Evolutionary conservation across 1,284 basidiomycete genomes (phyloP), one percentile per base, ranked within the genome.

Genomic region (Hemileia vastatrix): DNA sequence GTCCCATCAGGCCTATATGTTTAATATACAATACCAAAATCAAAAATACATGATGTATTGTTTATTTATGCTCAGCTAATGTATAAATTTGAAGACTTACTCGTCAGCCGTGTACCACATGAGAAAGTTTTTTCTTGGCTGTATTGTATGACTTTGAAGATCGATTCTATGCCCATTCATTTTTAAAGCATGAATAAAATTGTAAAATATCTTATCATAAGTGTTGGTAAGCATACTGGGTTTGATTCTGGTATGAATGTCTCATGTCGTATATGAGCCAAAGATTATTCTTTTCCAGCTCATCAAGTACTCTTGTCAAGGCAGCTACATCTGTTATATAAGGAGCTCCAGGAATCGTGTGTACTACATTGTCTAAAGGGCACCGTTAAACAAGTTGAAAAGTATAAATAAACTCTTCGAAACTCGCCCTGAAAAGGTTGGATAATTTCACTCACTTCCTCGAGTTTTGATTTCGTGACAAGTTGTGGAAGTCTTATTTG

Each of bases 181-280:
- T 13, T 43, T 52, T 31, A n/a, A 59, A 59, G 21, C 9, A 54
- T 44, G 3, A 24, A 56, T 33, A 33, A 57, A 49, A 11, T 32
- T 49, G 31, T 43, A 6, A 43, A 8, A n/a, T n/a, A 43, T 43
- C n/a, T 43, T 43, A n/a, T 43, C 6, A 43, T 8, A 43, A 43
- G 6, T 43, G 6, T 6, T 43, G 19, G 19, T 49, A 3, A 48
- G 9, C 60, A 47, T 55, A 62, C 60, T 47, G 47, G 6, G 44
- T 53, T 32, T 36, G 15, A 43, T 62, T 55, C 45, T 18, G 19
- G 23, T 54, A 62, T 13, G 53, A 19, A 18, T 50, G 24, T 13
- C 52, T 51, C 43, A 55, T 49, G 27, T 62, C 52, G 31, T 62
- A 54, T 55, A 55, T 52, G 33, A 55, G 8, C 60, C 60, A 62